Conservation (phyloP, 176 grass and related monocot species). For the Triticum timopheevii region DNA sequence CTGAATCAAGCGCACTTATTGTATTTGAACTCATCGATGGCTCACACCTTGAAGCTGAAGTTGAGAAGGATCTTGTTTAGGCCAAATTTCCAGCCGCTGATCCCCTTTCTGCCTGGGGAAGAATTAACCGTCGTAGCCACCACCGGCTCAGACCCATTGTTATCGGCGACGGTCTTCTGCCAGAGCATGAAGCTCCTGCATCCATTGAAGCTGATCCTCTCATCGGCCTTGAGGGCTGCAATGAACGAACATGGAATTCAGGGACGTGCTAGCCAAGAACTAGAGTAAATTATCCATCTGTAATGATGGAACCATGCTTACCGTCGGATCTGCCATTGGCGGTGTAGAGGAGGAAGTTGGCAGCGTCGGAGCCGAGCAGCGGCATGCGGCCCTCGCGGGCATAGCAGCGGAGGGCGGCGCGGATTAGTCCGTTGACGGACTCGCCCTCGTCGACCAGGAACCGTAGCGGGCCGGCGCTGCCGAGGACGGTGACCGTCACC, state of each 20-base stretch:
- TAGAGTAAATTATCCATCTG: not conserved
- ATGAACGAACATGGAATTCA: not conserved
- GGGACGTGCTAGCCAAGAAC: not conserved
- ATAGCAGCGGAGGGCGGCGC: slow-evolving; percentile 55
- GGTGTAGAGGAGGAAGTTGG: slow-evolving; percentile 61
- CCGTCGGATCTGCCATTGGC: slow-evolving; percentile 68
- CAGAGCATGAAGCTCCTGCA: slow-evolving; percentile 66
- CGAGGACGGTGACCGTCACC: slow-evolving; percentile 71
- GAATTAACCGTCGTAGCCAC: not conserved
- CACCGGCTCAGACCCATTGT: not conserved
- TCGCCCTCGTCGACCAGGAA: slow-evolving; percentile 72
- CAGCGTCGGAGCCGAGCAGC: slow-evolving; percentile 45
- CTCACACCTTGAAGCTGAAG: slow-evolving; percentile 64
- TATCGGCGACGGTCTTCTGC: slow-evolving; percentile 29
- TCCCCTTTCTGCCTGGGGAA: slow-evolving; percentile 26
- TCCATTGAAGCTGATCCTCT: slow-evolving; percentile 54
- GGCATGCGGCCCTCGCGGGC: slow-evolving; percentile 65
- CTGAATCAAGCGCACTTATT: not conserved
- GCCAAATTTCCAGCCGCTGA: slow-evolving; percentile 54
- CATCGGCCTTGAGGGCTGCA: slow-evolving; percentile 47
- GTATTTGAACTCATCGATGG: not conserved
- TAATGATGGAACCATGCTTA: not conserved
- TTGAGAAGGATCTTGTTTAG: slow-evolving; percentile 58
- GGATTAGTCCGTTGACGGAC: slow-evolving; percentile 41
- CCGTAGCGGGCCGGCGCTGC: slow-evolving; percentile 69